These are phyloP conservation scores for Tephrocybe rancida DNA, from an alignment of 768 basidiomycete species.

Conservation along the genomic window DNA sequence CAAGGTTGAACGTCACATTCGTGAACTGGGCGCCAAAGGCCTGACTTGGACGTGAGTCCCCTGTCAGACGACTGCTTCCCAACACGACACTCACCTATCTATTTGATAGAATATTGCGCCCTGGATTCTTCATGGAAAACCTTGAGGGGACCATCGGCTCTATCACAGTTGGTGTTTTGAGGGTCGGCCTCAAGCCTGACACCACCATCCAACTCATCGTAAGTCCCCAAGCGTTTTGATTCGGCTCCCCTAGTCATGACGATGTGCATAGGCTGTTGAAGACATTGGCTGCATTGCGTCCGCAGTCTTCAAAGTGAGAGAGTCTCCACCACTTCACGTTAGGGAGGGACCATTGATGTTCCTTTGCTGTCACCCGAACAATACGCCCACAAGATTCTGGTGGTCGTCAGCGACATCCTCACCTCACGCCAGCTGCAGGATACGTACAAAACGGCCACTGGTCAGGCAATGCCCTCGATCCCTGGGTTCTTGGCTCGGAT, in stretches of 20 bases:
- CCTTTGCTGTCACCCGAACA: conserved; percentile 26
- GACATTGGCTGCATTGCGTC: conserved; percentile 37
- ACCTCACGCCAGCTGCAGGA: conserved; percentile 29
- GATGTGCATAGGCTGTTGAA: conserved; percentile 26
- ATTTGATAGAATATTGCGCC: conserved; percentile 38
- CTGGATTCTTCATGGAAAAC: conserved; percentile 48
- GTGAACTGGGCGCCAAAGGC: conserved; percentile 27
- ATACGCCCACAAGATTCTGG: conserved; percentile 24
- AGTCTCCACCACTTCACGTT: not conserved
- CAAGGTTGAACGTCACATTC: conserved; percentile 37
- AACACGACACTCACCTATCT: not conserved
- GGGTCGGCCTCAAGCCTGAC: conserved; percentile 30
- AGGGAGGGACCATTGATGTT: not conserved
- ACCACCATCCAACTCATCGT: conserved; percentile 37
- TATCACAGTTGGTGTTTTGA: conserved; percentile 34
- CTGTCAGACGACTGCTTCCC: not conserved
- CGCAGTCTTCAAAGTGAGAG: conserved; percentile 30
- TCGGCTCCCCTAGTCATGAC: not conserved
- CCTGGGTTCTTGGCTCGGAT: conserved; percentile 26
- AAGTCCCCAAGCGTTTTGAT: conserved; percentile 11
- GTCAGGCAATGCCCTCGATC: conserved; percentile 28
- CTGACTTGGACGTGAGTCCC: conserved; percentile 41
- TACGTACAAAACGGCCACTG: conserved; percentile 28
- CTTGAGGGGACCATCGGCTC: conserved; percentile 39
- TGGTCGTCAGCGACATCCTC: conserved; percentile 29